Conservation (phyloP, 768 basidiomycete genomes). For the Roridomyces roridus region DNA sequence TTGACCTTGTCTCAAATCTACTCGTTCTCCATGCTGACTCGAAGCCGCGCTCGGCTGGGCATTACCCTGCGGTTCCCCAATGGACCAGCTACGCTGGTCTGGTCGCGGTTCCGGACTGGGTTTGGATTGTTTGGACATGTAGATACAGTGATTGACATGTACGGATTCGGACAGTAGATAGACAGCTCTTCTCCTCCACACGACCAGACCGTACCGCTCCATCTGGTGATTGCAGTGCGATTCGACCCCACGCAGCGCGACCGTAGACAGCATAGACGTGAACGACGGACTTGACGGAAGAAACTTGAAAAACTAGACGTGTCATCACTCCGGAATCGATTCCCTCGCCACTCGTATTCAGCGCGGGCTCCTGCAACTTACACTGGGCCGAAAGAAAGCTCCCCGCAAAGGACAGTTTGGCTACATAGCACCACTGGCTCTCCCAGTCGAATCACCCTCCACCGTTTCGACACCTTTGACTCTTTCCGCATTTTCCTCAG, state of each 20-base stretch:
- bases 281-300: background rate
- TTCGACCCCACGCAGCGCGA: constrained; percentile 6
- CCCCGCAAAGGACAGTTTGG: constrained; percentile 10
- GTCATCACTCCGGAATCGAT: background rate
- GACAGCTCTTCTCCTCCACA: background rate
- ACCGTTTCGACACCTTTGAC: background rate
- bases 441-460: background rate
- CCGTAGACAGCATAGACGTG: background rate
- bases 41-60: too few relatives aligned
- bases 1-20: too few relatives aligned
- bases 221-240: constrained; percentile 13
- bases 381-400: background rate
- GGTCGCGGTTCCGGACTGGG: too few relatives aligned
- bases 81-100: background rate
- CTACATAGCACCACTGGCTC: background rate
- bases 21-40: too few relatives aligned
- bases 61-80: too few relatives aligned
- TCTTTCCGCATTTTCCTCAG: background rate
- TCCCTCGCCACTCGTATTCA: background rate
- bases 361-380: background rate
- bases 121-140: too few relatives aligned
- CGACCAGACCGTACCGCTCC: background rate
- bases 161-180: too few relatives aligned
- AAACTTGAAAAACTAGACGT: background rate
- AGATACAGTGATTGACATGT: too few relatives aligned